Percentiles rank a stretch among this genome's conserved stretches.
These are phyloP conservation scores for Haplosporangium sp. DNA, from an alignment of 371 early-diverging fungal species.

Conservation along the genomic window DNA sequence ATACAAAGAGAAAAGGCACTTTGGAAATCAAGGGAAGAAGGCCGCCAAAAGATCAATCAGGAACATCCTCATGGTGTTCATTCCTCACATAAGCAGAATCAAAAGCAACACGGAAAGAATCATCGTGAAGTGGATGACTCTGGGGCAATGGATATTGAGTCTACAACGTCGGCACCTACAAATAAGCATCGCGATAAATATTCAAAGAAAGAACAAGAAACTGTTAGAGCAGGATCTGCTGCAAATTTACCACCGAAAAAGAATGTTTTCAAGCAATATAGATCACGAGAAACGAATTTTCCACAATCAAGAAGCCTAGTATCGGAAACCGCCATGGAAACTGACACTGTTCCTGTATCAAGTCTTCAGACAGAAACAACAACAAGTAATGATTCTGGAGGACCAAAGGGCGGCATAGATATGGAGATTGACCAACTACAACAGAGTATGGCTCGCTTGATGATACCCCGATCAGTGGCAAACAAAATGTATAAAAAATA, in stretches of 20 bases:
- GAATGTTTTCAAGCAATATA: conserved; percentile 29
- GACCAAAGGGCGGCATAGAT: conserved; percentile 3
- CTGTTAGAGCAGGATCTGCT: not conserved
- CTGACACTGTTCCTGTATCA: conserved; percentile 6
- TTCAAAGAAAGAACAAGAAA: not conserved
- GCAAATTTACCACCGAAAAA: conserved; percentile 13
- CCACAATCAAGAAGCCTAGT: not conserved
- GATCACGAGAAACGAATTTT: conserved; percentile 4
- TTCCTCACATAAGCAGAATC: not conserved
- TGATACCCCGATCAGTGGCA: conserved; percentile 47
- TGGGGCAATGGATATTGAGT: conserved; percentile 29
- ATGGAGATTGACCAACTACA: conserved; percentile 48
- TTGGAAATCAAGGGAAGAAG: conserved; percentile 17
- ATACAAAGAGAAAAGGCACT: conserved; percentile 11
- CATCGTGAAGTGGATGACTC: not conserved
- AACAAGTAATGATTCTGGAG: not conserved
- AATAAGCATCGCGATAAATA: not conserved
- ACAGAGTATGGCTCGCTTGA: conserved; percentile 37
- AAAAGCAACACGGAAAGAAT: not conserved
- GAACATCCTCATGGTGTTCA: not conserved
- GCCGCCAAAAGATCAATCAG: conserved; percentile 9
- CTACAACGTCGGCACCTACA: not conserved
- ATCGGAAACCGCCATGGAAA: conserved; percentile 12
- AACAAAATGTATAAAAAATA: conserved; percentile 16
- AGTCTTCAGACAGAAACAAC: not conserved